Base-by-base conservation (phyloP, 208 protist genomes). In the Tritrichomonas foetus region DNA sequence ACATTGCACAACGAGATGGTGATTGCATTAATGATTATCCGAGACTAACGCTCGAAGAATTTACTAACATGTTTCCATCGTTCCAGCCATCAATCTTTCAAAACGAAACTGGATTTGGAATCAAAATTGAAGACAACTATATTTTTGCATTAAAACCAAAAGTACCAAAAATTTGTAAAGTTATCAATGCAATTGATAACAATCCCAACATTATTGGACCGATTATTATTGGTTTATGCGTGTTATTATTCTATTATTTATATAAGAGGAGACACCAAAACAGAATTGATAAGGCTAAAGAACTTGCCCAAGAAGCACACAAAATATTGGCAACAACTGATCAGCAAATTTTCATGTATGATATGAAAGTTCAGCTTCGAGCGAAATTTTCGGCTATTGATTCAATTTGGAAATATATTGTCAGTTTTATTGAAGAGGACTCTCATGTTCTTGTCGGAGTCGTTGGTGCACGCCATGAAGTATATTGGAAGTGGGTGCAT, bases 171-270 rank as follows among this genome's bases (percentile, higher is more conserved):
- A 39, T 82, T 50, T 82, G 74, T 27, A 33, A 82, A 30, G 16
- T 82, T 50, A 82, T 82, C 9, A 50, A 44, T 9, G 74, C 74
- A 0, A 82, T 82, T 30, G 74, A 82, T 47, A 14, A 13, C 25
- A 82, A 82, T 82, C 74, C 74, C 47, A 82, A 50, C 8, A 49
- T 82, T 82, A 41, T 82, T 50, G 74, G 74, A 30, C 74, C 74
- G 3, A 82, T 82, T 20, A 20, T 39, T 30, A 82, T 82, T 30
- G 11, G 44, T 30, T 3, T 82, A 20, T n/a, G 27, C 11, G 22
- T 50, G 0, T 30, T 50, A 50, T 47, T 82, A 9, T 30, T 50
- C 41, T 82, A 50, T 41, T 47, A 8, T 3, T 25, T 82, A 1
- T 50, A 20, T 33, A 82, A 49, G 74, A 36, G 20, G 3, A 30